Evolutionary conservation across 1,284 basidiomycete species (phyloP), one percentile per base, ranked within the genome.

Genomic region (Thecaphora thlaspeos): DNA sequence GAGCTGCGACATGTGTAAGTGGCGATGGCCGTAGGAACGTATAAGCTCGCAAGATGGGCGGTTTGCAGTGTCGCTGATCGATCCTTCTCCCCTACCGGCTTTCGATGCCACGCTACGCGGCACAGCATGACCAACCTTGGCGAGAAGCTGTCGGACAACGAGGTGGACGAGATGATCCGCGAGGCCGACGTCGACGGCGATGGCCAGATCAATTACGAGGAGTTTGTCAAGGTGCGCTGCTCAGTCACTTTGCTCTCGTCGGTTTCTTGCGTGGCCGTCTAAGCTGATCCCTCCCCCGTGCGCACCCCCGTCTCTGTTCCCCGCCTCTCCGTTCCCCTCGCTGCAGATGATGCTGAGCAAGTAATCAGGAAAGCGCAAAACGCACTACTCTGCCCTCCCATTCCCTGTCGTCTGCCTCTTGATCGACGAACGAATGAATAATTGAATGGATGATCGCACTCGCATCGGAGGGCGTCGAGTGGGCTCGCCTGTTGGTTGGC

Each of bases 131-230:
- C 75, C 50, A 76, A 76, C 57, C 45, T 76, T 28, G 75, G 79
- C 47, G 93, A 97, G 82, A 93, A 92, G 80, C 82, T 97, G 52
- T 86, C 90, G 17, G 91, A 96, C 73, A 85, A 81, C 34, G 94
- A 97, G 81, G 90, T 97, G 59, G 89, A 93, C 70, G 91, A 95
- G 82, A 97, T 98, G 94, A 97, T 98, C 79, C 86, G 91, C 54
- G 94, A 97, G 81, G 94, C 94, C 49, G 94, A 98, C 80, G 85
- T 91, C 47, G 92, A 97, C 77, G 93, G 91, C 39, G 90, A 93
- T 78, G 90, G 90, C 89, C 80, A 88, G 55, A 74, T 76, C 58
- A 76, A 74, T 61, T 74, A 90, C 80, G 89, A 89, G 76, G 85
- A 80, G 69, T 66, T 83, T 64, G 82, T 83, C 53, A 81, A 80